Percentiles rank a stretch among this genome's conserved stretches.
These are phyloP conservation scores for Pistacia integerrima DNA, from an alignment of 345 rosid species.

Conservation along the genomic window DNA sequence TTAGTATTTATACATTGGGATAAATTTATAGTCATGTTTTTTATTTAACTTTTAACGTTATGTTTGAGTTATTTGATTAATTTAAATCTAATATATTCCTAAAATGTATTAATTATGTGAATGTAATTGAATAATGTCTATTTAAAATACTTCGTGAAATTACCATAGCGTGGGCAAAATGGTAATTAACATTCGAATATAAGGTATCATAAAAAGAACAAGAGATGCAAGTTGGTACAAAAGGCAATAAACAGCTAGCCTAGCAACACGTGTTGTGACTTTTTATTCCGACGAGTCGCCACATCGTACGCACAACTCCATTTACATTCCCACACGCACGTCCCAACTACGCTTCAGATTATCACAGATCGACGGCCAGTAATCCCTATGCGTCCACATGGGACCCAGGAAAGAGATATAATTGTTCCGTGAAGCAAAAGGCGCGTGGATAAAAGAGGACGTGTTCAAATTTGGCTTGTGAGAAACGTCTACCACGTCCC, in stretches of 20 bases:
- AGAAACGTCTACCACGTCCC: neutral
- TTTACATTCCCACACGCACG: neutral
- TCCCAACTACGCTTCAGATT: too few species aligned
- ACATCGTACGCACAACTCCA: neutral
- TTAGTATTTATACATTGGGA: too few species aligned
- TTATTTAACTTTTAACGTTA: too few species aligned
- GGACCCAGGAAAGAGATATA: too few species aligned
- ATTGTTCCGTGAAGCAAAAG: neutral
- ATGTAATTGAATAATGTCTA: too few species aligned
- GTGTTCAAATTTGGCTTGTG: neutral
- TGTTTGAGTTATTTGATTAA: neutral
- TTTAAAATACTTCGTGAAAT: too few species aligned
- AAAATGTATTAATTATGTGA: too few species aligned
- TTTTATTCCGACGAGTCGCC: constrained; percentile 1
- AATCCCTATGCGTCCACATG: too few species aligned
- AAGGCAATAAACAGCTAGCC: neutral
- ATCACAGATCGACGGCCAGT: too few species aligned
- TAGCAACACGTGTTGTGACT: neutral
- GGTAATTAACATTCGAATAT: neutral
- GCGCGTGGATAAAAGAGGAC: neutral
- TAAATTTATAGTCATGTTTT: too few species aligned
- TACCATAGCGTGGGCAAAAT: neutral
- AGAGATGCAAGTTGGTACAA: too few species aligned
- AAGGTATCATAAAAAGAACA: neutral
- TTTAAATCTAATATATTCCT: too few species aligned